Base-by-base conservation (phyloP, 2,329 filamentous ascomycete species). In the Xylariaceae sp. region DNA sequence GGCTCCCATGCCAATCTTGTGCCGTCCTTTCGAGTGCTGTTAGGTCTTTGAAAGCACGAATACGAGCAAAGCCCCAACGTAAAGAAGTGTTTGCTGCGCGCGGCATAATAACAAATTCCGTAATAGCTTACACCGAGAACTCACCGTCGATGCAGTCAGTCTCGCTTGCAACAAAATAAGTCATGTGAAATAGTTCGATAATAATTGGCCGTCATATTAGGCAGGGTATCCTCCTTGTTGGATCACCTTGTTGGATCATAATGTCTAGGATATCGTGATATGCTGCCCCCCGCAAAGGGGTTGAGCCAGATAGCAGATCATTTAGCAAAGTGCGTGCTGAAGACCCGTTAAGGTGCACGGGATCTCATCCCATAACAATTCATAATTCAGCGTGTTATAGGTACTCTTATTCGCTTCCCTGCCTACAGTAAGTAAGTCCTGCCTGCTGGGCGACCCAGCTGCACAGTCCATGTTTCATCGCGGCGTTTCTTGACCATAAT, bases 301-400 rank as follows among this genome's bases (percentile, higher is more conserved):
- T 55, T 52, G 60, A 60, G 58, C 60, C 60, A 56, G 44, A 62
- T 62, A 56, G 21, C 40, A 54, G 48, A 48, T 12, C 51, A 45
- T 60, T 54, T 50, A 54, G 60, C 47, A 57, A n/a, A 49, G 46
- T 50, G 41, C 50, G 46, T 48, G 40, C 44, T 46, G 52, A 41
- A 50, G 48, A 52, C 37, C 48, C 50, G 57, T 42, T 41, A 46
- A n/a, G 49, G 49, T 41, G 42, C 44, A 45, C 32, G 32, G 32
- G 12, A 16, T 37, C 12, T 37, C 32, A 7, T 37, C 32, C 32
- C 32, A 16, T 37, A 7, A 3, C 32, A 37, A 37, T 37, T 16
- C 14, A 37, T 37, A 37, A 16, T 16, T 16, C 32, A 37, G 32
- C 32, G 9, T 37, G 6, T 37, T 37, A 37, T 12, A 3, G 32